phyloP scores from a whole-genome alignment of 768 basidiomycete species.

The Russula ochroleuca region DNA sequence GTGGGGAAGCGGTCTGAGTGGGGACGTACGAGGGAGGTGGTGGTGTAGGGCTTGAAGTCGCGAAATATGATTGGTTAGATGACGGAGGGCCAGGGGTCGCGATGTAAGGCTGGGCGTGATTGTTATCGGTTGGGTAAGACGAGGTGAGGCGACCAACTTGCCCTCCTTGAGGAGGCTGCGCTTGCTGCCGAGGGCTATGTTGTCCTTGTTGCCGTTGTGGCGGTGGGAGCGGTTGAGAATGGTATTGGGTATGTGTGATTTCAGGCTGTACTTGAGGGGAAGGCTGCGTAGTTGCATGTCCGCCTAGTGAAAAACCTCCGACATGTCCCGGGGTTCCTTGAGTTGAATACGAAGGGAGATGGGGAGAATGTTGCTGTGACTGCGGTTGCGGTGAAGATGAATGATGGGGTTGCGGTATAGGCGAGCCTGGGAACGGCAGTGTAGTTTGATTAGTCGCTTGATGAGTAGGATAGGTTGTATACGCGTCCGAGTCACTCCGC shows the following conservation, averaged over 20 bases:
- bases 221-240: background rate
- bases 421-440: background rate
- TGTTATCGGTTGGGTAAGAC: conserved; percentile 6
- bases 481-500: background rate
- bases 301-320: background rate
- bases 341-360: background rate
- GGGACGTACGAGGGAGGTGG: background rate
- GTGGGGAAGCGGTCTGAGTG: background rate
- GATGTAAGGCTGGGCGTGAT: background rate
- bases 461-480: background rate
- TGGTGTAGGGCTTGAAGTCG: background rate
- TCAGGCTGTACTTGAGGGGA: conserved; percentile 16
- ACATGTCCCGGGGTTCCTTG: background rate
- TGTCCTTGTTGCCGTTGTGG: background rate
- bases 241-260: background rate
- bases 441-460: background rate
- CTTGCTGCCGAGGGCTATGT: conserved; percentile 1
- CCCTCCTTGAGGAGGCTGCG: conserved; percentile 2
- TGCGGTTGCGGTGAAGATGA: background rate
- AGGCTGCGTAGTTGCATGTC: conserved; percentile 12
- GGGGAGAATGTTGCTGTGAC: background rate
- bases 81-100: background rate
- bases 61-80: conserved; percentile 1
- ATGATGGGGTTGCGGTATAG: background rate
- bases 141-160: background rate